Evolutionary conservation across 2,329 filamentous ascomycete species (phyloP).

Genomic region (Knufia petricola): DNA sequence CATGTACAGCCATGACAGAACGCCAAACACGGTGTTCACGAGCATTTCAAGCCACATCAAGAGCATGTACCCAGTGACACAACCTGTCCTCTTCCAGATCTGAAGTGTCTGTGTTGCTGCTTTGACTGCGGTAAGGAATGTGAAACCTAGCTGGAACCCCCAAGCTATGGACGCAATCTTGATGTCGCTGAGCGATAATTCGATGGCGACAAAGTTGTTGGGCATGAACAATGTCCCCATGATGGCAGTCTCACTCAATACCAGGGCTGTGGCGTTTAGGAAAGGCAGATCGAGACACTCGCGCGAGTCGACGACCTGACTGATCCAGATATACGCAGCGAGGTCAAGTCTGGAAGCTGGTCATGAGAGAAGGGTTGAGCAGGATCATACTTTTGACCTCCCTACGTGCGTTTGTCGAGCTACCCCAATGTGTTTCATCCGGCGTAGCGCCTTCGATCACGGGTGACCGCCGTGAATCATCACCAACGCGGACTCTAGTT

Average conservation of each 20-base stretch:
- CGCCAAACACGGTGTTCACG: background rate
- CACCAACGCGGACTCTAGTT: too few species aligned
- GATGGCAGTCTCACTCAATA: background rate
- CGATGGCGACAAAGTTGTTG: background rate
- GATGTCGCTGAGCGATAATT: background rate
- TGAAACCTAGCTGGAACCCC: background rate
- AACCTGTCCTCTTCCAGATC: background rate
- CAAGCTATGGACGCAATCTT: background rate
- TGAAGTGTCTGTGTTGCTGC: background rate
- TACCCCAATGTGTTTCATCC: too few species aligned
- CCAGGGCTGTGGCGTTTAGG: too few species aligned
- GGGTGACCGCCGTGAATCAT: too few species aligned
- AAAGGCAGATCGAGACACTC: too few species aligned
- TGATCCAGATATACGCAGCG: too few species aligned
- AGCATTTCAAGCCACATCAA: constrained; percentile 1
- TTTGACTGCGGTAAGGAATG: background rate
- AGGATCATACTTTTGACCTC: too few species aligned
- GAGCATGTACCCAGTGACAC: background rate
- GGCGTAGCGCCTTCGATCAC: background rate
- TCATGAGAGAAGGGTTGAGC: too few species aligned
- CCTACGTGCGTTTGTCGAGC: too few species aligned
- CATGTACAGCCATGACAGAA: constrained; percentile 3
- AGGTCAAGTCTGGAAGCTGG: too few species aligned
- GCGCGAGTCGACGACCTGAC: too few species aligned
- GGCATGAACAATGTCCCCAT: background rate